A percentile compares a stretch with the other conserved stretches of the same genome.
phyloP scores from a whole-genome alignment of 1,139 yeast species.

The Lodderomyces elongisporus region DNA sequence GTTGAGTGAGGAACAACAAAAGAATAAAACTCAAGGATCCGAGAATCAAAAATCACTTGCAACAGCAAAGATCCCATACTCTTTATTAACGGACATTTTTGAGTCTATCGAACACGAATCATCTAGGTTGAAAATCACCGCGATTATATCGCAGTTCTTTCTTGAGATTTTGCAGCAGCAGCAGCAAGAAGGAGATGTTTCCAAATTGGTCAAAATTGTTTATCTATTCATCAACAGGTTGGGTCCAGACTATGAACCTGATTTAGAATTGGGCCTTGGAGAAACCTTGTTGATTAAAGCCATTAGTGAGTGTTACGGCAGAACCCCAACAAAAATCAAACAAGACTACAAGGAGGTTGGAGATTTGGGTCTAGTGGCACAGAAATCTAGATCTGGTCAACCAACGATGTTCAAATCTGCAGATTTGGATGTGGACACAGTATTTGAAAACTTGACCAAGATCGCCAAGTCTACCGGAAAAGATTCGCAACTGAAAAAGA shows the following conservation, averaged over 20 bases:
- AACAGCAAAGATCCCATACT: constrained; percentile 48
- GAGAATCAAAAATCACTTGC: background rate
- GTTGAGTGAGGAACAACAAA: constrained; percentile 18
- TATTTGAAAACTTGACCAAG: constrained; percentile 66
- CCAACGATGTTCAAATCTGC: constrained; percentile 92
- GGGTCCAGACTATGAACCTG: constrained; percentile 92
- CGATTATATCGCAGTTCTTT: constrained; percentile 68
- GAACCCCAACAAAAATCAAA: constrained; percentile 65
- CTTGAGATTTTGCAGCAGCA: constrained; percentile 45
- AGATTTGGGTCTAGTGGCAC: constrained; percentile 88
- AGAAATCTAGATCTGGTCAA: constrained; percentile 75
- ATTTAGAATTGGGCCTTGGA: constrained; percentile 87
- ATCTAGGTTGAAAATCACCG: constrained; percentile 74
- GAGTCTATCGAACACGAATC: constrained; percentile 74
- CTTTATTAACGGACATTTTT: constrained; percentile 62
- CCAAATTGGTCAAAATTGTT: constrained; percentile 62
- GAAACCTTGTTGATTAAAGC: constrained; percentile 86
- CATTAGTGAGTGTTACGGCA: constrained; percentile 84
- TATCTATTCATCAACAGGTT: constrained; percentile 81
- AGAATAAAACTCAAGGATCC: constrained; percentile 9
- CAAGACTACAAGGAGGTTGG: constrained; percentile 75
- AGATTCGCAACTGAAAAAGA: constrained; percentile 74
- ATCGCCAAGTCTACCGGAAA: constrained; percentile 83
- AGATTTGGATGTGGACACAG: constrained; percentile 66
- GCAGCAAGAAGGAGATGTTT: constrained; percentile 47